These are phyloP conservation scores for Knufia fluminis DNA, from an alignment of 2,329 filamentous ascomycete genomes.

Conservation along the genomic window DNA sequence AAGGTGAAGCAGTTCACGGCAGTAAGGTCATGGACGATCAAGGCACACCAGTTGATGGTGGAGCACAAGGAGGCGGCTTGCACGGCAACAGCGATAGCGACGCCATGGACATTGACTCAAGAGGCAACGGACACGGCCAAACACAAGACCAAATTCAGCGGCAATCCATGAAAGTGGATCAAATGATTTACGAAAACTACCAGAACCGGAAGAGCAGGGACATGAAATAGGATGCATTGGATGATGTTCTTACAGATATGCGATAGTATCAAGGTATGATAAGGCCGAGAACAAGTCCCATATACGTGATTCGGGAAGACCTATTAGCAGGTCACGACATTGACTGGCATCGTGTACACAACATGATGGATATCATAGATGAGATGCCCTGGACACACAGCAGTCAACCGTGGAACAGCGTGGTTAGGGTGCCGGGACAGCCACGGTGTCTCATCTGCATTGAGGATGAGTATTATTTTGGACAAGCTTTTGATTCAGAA, in stretches of 20 bases:
- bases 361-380: too few relatives aligned
- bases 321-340: neutral
- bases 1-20: conserved; percentile 36
- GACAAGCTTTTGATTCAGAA: too few relatives aligned
- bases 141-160: conserved; percentile 53
- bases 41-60: conserved; percentile 20
- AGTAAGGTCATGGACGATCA: conserved; percentile 34
- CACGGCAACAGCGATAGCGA: conserved; percentile 32
- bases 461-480: too few relatives aligned
- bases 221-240: neutral
- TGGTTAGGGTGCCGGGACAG: too few relatives aligned
- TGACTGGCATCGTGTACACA: neutral
- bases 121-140: conserved; percentile 52
- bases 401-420: too few relatives aligned
- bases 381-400: too few relatives aligned
- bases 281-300: too few relatives aligned
- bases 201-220: neutral
- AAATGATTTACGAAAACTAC: conserved; percentile 2
- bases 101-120: conserved; percentile 47
- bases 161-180: conserved; percentile 47
- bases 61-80: conserved; percentile 24
- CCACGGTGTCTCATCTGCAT: too few relatives aligned
- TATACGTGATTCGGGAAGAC: too few relatives aligned
- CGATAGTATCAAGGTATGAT: neutral
- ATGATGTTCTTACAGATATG: neutral